Conservation (phyloP, 2,329 filamentous ascomycete species). For the Phialocephala subalpina region DNA sequence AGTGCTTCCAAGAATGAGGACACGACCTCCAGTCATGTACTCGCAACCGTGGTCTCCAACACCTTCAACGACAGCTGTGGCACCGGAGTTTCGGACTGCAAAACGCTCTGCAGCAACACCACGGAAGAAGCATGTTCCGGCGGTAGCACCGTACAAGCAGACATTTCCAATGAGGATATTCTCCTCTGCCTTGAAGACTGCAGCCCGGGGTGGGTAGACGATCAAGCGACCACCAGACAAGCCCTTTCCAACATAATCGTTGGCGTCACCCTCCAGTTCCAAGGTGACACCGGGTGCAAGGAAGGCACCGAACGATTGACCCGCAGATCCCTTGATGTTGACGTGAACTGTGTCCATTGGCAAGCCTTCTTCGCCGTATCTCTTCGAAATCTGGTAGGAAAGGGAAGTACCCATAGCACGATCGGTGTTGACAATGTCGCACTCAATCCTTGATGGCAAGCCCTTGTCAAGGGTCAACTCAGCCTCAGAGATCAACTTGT, state of each 20-base stretch:
- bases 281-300: conserved; percentile 92
- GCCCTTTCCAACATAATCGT: conserved; percentile 97
- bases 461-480: conserved; percentile 96
- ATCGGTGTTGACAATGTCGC: conserved; percentile 96
- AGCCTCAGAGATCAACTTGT: conserved; percentile 95
- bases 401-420: conserved; percentile 92
- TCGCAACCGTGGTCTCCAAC: conserved; percentile 96
- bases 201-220: conserved; percentile 88
- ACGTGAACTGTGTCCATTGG: conserved; percentile 94
- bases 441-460: conserved; percentile 90
- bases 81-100: conserved; percentile 95
- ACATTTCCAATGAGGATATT: conserved; percentile 94
- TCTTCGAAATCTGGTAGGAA: conserved; percentile 94
- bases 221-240: conserved; percentile 92
- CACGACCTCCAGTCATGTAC: conserved; percentile 97
- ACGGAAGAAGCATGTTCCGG: conserved; percentile 93
- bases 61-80: conserved; percentile 94
- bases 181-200: conserved; percentile 95
- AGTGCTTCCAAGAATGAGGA: conserved; percentile 86
- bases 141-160: conserved; percentile 93
- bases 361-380: conserved; percentile 87
- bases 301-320: conserved; percentile 96
- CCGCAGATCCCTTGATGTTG: conserved; percentile 95
- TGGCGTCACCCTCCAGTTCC: conserved; percentile 93
- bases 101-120: conserved; percentile 97